Evolutionary conservation across 352 stramenopile species (phyloP), one percentile per base, ranked within the genome.

Genomic region (Phytophthora tubulina): DNA sequence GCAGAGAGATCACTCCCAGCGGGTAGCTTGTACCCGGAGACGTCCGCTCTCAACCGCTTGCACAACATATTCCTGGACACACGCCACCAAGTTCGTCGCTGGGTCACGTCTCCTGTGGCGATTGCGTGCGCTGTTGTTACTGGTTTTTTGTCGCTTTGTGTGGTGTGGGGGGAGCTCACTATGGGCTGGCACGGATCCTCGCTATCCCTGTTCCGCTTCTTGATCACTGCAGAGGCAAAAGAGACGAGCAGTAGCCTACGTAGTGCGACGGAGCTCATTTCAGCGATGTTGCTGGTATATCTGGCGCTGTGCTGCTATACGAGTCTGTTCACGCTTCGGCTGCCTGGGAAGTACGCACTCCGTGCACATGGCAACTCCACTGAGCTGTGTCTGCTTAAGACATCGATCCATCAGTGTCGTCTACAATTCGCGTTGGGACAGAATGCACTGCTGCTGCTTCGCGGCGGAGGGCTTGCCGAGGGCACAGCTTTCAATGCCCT

Each of bases 351-450:
- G 35, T 88, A 79, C n/a, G 75, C 76, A 8, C 60, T 92, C 50
- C 83, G 78, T 39, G 69, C 67, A 2, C 79, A 88, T 52, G 66
- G 81, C 30, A 90, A 91, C 62, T 89, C 80, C 35, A 90, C 79
- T 8, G 83, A 89, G 54, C 44, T 88, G 0, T 80, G 79, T 51
- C 70, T 94, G 32, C 77, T 94, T 55, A 88, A 83, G 66, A 84
- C 81, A 2, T 79, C 85, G 7, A 84, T 91, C 46, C 51, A 90
- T 27, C 83, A 92, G 51, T 90, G 83, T 45, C 83, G 86, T 1
- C 72, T 94, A 14, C 86, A 94, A 70, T 94, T 94, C 41, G 70
- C 85, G 5, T 73, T 93, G 36, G 80, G 76, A 8, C 88, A 92
- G 68, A 94, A 92, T 51, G 82, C 91, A 35, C 45, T 92, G 8